Evolutionary conservation across 148 eudicot species (phyloP).

Genomic region (Hydrangea macrophylla): DNA sequence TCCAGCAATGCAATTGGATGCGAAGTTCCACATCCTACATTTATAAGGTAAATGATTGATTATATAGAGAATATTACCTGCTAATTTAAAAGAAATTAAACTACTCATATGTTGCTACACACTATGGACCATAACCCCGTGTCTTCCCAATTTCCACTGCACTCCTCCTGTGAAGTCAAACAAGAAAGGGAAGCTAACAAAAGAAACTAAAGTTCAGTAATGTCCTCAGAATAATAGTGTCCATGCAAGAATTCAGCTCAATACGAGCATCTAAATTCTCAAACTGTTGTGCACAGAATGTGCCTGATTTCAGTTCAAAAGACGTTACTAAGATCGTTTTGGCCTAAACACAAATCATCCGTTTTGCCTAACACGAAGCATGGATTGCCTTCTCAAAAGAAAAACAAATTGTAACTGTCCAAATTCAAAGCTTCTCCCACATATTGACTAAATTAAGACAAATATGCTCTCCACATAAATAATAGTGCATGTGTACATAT

Average conservation of each 20-base stretch:
- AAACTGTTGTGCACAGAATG: too few species aligned
- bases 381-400: neutral
- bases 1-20: conserved; percentile 20
- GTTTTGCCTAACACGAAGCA: neutral
- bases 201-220: neutral
- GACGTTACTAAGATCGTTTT: neutral
- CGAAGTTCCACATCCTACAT: conserved; percentile 25
- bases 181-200: neutral
- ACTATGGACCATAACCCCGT: neutral
- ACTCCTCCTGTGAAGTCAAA: neutral
- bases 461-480: neutral
- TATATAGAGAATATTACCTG: conserved; percentile 8
- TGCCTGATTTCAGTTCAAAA: too few species aligned
- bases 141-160: neutral
- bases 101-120: neutral
- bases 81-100: neutral
- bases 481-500: too few species aligned
- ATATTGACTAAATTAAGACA: neutral
- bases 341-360: neutral
- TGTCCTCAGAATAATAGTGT: neutral
- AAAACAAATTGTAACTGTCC: neutral
- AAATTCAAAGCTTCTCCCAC: neutral
- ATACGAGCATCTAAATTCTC: neutral
- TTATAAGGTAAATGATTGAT: conserved; percentile 2
- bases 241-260: neutral